Conservation (phyloP, 2,329 filamentous ascomycete species). For the Trichoderma lentiforme region DNA sequence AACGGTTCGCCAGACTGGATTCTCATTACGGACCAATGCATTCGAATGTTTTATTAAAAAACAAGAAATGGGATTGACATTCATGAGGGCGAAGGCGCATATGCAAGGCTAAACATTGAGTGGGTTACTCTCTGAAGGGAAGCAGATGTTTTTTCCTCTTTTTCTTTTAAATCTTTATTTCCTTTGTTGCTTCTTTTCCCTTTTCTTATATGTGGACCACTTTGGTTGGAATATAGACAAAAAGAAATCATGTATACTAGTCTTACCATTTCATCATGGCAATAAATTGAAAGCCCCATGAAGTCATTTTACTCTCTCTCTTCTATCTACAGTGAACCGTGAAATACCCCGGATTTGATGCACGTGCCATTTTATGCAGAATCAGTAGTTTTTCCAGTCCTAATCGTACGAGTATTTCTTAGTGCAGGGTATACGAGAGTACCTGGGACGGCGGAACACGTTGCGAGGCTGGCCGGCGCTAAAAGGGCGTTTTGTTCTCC, state of each 20-base stretch:
- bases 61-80: not conserved
- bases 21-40: not conserved
- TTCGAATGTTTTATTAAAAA: not conserved
- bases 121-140: not conserved
- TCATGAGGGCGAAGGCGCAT: slow-evolving; percentile 8
- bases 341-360: not conserved
- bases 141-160: not conserved
- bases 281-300: not conserved
- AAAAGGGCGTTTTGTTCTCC: not conserved
- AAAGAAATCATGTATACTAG: slow-evolving; percentile 2
- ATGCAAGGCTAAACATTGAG: not conserved
- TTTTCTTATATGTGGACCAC: not conserved
- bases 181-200: not conserved
- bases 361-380: not conserved
- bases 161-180: not conserved
- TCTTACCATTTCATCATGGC: not conserved
- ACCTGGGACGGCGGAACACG: not conserved
- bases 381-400: not conserved
- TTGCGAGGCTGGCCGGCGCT: not conserved
- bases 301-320: not conserved
- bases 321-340: not conserved
- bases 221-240: slow-evolving; percentile 7
- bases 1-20: slow-evolving; percentile 11
- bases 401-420: not conserved
- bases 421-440: not conserved